Base-by-base conservation (phyloP, 2,329 filamentous ascomycete species). In the Thielaviopsis euricoi region DNA sequence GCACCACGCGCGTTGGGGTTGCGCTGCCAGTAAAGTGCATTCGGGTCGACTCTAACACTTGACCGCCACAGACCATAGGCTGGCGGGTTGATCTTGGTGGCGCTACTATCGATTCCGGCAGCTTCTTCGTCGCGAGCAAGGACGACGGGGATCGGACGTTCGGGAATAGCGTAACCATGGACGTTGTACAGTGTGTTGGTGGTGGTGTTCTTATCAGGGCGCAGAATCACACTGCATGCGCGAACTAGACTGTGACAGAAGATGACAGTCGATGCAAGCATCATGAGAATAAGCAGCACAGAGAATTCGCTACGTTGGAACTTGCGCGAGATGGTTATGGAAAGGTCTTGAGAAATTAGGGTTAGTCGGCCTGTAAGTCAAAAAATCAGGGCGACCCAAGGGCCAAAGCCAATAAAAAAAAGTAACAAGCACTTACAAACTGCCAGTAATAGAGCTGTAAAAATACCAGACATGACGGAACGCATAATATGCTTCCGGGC, bases 11-110 rank as follows among this genome's bases (percentile, higher is more conserved):
- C 53, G 40, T 62, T 59, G 6, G 76, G 73, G 62, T 82, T 85
- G 43, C 85, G 80, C 68, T 86, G 82, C 88, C 88, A 94, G 67
- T 86, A 89, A 25, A 95, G 75, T 15, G 88, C 75, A 65, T 91
- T 81, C 1, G 89, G 89, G 65, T 95, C 86, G 33, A 89, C 85
- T 53, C 87, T 78, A 70, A 93, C 87, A 65, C 85, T 91, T 68
- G 84, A 83, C 56, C 88, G 77, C 87, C 88, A 94, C 0, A 89
- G 72, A 0, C 89, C 89, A 66, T 95, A 95, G 1, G 88, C 88
- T 0, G 90, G 89, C 3, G 90, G 89, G 9, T 82, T 80, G 21
- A 76, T 63, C 64, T 82, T 82, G 49, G 72, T 71, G 0, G 77
- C 71, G 60, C 81, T 77, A 55, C 74, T 78, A 58, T 79, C 76